Evolutionary conservation across 306 rosid genomes (phyloP).

Genomic region (Prinsepia uniflora): DNA sequence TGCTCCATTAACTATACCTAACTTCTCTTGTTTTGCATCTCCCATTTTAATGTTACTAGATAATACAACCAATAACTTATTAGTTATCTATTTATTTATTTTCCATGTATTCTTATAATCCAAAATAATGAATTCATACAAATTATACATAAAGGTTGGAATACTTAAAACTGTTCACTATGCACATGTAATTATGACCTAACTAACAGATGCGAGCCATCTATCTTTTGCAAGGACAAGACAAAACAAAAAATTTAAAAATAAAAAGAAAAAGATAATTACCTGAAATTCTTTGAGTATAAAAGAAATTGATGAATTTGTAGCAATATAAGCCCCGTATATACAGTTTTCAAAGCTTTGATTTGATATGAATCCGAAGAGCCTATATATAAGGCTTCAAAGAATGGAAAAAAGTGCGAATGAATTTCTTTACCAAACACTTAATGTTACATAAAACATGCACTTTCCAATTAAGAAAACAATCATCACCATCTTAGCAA

Average conservation of each 20-base stretch:
- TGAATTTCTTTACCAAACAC: constrained; percentile 94
- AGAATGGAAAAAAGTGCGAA: constrained; percentile 70
- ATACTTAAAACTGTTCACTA: not conserved
- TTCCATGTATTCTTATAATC: too few species aligned
- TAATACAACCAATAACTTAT: too few species aligned
- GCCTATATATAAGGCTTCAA: constrained; percentile 71
- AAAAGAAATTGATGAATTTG: constrained; percentile 51
- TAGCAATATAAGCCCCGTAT: constrained; percentile 69
- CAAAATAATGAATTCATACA: too few species aligned
- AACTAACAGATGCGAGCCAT: not conserved
- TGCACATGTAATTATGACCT: not conserved
- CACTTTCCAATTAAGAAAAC: constrained; percentile 35
- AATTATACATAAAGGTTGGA: not conserved
- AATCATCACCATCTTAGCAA: constrained; percentile 26
- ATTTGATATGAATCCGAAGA: constrained; percentile 87
- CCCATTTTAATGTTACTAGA: too few species aligned
- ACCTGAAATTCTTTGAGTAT: constrained; percentile 91
- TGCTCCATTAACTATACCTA: too few species aligned
- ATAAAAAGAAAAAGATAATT: constrained; percentile 14
- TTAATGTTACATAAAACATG: constrained; percentile 86
- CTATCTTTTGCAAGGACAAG: too few species aligned
- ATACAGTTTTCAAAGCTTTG: too few species aligned
- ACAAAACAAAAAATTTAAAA: too few species aligned
- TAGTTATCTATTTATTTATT: too few species aligned
- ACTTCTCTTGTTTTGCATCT: too few species aligned